These are phyloP conservation scores for Zanthoxylum bungeanum DNA, from an alignment of 345 rosid species.

Conservation along the genomic window DNA sequence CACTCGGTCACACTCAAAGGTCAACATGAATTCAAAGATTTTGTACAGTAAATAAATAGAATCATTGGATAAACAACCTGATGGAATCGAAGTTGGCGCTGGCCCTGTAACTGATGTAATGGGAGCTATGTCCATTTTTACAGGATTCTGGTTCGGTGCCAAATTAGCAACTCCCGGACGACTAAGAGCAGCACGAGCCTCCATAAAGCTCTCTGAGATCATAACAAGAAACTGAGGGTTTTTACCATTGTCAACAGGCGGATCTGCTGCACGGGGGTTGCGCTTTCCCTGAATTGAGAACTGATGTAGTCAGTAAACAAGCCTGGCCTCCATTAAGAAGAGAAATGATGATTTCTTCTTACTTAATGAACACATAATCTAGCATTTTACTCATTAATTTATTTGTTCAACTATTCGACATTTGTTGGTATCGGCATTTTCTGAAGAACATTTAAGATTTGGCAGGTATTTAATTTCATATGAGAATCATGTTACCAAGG, in stretches of 20 bases:
- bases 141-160: slow-evolving; percentile 66
- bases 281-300: slow-evolving; percentile 70
- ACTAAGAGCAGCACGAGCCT: slow-evolving; percentile 87
- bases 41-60: slow-evolving; percentile 6
- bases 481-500: background rate
- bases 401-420: background rate
- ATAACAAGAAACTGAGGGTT: slow-evolving; percentile 79
- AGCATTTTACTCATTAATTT: background rate
- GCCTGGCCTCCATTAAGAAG: slow-evolving; percentile 12
- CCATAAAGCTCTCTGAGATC: slow-evolving; percentile 85
- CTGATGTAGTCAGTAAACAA: slow-evolving; percentile 21
- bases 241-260: slow-evolving; percentile 59
- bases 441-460: background rate
- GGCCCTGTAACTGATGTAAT: slow-evolving; percentile 64
- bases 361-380: background rate
- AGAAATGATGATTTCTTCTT: slow-evolving; percentile 5
- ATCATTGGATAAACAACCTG: slow-evolving; percentile 46
- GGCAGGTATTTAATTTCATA: background rate
- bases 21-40: slow-evolving; percentile 2
- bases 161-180: slow-evolving; percentile 61
- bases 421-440: background rate
- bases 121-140: slow-evolving; percentile 77
- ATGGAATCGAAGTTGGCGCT: slow-evolving; percentile 52
- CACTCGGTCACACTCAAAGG: slow-evolving; percentile 10
- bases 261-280: slow-evolving; percentile 61